Percentiles rank a stretch among this genome's conserved stretches.
These are phyloP conservation scores for Cyclotella baltica DNA, from an alignment of 108 stramenopile species.

Conservation along the genomic window DNA sequence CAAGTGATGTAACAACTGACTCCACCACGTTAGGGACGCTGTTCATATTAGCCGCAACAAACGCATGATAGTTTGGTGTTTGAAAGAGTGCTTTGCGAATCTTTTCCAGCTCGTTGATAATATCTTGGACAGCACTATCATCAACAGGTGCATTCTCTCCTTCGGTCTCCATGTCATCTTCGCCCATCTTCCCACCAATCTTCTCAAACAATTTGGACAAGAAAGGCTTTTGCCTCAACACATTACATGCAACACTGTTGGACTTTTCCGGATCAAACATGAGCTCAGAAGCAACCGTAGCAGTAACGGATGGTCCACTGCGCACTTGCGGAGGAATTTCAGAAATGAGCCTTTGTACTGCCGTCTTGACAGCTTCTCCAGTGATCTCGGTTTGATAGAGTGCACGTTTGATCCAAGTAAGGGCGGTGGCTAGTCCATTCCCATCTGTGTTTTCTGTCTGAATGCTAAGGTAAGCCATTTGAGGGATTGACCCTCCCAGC, in stretches of 20 bases:
- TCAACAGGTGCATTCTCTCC: constrained; percentile 7
- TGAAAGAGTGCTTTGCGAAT: constrained; percentile 44
- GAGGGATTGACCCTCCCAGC: constrained; percentile 46
- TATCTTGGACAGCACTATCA: constrained; percentile 24
- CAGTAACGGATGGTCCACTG: constrained; percentile 37
- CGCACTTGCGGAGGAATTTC: constrained; percentile 54
- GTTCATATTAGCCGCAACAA: constrained; percentile 49
- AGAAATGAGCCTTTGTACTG: constrained; percentile 46
- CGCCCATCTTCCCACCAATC: neutral
- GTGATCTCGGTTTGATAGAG: constrained; percentile 43
- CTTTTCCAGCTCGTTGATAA: constrained; percentile 38
- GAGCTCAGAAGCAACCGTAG: constrained; percentile 33
- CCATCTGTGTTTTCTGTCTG: constrained; percentile 41
- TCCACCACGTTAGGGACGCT: constrained; percentile 36
- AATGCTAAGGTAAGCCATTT: constrained; percentile 38
- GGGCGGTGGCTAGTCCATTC: constrained; percentile 34
- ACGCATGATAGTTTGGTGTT: constrained; percentile 49
- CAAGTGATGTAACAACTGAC: constrained; percentile 32
- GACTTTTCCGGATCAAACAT: constrained; percentile 33
- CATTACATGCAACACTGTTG: constrained; percentile 46
- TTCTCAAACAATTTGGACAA: constrained; percentile 40
- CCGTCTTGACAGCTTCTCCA: constrained; percentile 39
- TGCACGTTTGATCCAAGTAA: constrained; percentile 42
- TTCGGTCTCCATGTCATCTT: constrained; percentile 19
- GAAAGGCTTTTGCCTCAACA: constrained; percentile 48